phyloP scores from a whole-genome alignment of 202 grass and related monocot species.

The Sporobolus alterniflorus region DNA sequence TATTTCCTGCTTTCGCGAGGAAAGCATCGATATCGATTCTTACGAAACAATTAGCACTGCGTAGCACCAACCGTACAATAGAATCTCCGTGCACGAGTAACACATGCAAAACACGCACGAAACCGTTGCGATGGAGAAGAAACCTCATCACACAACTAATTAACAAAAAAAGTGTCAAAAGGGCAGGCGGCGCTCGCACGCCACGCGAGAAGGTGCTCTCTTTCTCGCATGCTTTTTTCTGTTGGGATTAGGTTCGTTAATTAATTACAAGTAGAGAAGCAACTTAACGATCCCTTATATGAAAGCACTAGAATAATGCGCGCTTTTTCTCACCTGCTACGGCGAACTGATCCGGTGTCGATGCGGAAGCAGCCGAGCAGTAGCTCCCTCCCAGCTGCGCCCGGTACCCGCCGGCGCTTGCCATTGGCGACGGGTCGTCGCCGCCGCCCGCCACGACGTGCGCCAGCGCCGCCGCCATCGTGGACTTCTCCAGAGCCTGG shows the following conservation, averaged over 20 bases:
- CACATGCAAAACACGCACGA: constrained; percentile 29
- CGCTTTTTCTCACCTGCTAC: constrained; percentile 34
- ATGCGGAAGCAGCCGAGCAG: constrained; percentile 21
- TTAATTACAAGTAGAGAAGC: too few relatives aligned
- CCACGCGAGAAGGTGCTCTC: not conserved
- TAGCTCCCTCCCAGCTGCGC: not conserved
- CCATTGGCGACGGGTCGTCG: not conserved
- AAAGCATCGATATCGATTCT: not conserved
- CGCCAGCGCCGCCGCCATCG: constrained; percentile 66
- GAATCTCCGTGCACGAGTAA: constrained; percentile 23
- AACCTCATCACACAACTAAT: too few relatives aligned
- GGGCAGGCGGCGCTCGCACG: too few relatives aligned
- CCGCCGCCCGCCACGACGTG: constrained; percentile 48
- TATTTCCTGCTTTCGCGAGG: not conserved
- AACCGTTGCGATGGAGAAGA: not conserved
- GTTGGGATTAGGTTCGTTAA: too few relatives aligned
- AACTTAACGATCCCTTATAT: not conserved
- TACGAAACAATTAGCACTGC: not conserved
- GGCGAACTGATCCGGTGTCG: constrained; percentile 11
- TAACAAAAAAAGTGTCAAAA: not conserved
- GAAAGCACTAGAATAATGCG: too few relatives aligned
- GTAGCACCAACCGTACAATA: not conserved
- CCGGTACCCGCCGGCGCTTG: constrained; percentile 11
- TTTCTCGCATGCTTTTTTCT: too few relatives aligned
- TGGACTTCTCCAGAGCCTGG: constrained; percentile 60